phyloP scores from a whole-genome alignment of 169 alveolate genomes.

The Plasmodium inui region DNA sequence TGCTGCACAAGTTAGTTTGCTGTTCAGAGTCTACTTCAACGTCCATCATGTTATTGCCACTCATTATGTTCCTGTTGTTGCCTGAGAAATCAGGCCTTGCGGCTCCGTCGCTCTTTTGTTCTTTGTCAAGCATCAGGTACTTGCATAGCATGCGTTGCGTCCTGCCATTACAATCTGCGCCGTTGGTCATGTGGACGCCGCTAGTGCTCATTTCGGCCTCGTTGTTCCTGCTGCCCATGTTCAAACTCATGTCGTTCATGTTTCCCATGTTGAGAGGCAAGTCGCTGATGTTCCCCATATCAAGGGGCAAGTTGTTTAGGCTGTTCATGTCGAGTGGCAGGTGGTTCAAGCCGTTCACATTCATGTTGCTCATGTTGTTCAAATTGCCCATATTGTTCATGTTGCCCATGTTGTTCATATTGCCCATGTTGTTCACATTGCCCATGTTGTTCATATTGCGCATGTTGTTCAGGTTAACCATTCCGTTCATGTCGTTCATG shows the following conservation, averaged over 20 bases:
- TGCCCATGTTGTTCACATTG: neutral
- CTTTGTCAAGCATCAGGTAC: neutral
- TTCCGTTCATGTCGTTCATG: neutral
- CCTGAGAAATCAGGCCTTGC: neutral
- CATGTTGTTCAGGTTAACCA: neutral
- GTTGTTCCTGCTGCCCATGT: neutral
- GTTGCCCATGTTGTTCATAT: neutral
- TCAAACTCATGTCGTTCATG: neutral
- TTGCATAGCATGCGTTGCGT: neutral
- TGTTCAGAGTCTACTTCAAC: constrained; percentile 4
- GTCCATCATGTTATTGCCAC: constrained; percentile 2
- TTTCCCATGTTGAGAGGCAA: neutral
- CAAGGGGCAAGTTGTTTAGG: neutral
- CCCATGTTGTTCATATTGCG: neutral
- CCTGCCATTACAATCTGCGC: neutral
- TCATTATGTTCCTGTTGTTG: neutral
- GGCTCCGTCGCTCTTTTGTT: neutral
- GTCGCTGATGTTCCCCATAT: neutral
- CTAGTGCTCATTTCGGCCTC: neutral
- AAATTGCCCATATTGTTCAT: neutral
- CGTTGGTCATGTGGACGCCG: neutral
- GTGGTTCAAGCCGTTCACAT: neutral
- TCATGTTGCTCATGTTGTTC: neutral
- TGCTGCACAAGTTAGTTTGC: neutral
- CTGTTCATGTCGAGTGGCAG: neutral